Conservation (phyloP, 306 rosid species). For the Abrus precatorius region DNA sequence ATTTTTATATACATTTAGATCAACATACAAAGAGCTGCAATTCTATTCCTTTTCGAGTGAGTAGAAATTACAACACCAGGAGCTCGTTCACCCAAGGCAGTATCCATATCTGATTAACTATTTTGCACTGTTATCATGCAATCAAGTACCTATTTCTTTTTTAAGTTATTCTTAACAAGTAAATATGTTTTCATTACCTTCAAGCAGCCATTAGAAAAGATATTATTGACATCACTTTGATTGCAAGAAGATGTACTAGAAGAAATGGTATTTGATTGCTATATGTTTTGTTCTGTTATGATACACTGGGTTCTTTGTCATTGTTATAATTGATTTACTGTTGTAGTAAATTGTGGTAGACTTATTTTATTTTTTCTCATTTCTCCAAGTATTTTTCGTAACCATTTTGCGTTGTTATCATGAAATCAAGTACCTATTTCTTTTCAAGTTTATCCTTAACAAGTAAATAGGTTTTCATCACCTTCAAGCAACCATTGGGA, state of each 20-base stretch:
- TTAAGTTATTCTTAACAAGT: constrained; percentile 70
- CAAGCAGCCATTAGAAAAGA: constrained; percentile 92
- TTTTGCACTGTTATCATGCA: constrained; percentile 37
- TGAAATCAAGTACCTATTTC: constrained; percentile 38
- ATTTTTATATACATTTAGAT: too few relatives aligned
- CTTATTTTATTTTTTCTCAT: too few relatives aligned
- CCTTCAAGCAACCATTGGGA: constrained; percentile 90
- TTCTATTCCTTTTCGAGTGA: too few relatives aligned
- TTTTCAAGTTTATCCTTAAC: constrained; percentile 70
- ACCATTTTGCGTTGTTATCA: constrained; percentile 10
- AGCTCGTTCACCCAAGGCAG: constrained; percentile 66
- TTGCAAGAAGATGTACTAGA: constrained; percentile 95
- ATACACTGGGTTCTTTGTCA: too few relatives aligned
- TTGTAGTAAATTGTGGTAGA: too few relatives aligned
- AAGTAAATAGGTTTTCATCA: constrained; percentile 75
- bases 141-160: constrained; percentile 40
- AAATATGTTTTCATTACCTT: constrained; percentile 82
- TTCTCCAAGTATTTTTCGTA: too few relatives aligned
- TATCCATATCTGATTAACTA: constrained; percentile 70
- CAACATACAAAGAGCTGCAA: too few relatives aligned
- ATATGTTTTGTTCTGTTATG: too few relatives aligned
- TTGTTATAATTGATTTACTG: too few relatives aligned
- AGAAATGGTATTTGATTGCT: constrained; percentile 71
- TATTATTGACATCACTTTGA: constrained; percentile 82
- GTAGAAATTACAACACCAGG: too few relatives aligned